Conservation (phyloP, 202 grass and related monocot genomes). For the Schoenoplectus triqueter region DNA sequence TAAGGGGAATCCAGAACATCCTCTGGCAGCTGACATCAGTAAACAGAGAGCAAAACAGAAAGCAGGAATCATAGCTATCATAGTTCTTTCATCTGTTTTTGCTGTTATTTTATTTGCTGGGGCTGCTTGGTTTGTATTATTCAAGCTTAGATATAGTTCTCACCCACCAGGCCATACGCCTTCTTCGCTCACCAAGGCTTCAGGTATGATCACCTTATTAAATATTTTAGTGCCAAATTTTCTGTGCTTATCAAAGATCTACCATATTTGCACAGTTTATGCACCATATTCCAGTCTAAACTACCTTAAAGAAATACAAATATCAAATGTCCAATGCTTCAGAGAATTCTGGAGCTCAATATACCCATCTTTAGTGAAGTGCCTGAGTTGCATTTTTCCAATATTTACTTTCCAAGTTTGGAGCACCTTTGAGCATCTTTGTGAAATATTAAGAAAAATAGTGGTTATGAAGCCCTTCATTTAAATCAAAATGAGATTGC, state of each 20-base stretch:
- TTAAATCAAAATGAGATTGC: neutral
- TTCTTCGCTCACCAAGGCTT: conserved; percentile 51
- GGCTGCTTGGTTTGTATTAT: conserved; percentile 64
- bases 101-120: conserved; percentile 76
- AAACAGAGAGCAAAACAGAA: conserved; percentile 63
- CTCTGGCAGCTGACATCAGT: conserved; percentile 73
- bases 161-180: conserved; percentile 50
- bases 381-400: neutral
- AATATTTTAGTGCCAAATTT: conserved; percentile 22
- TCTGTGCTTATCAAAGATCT: neutral
- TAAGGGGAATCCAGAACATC: conserved; percentile 54
- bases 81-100: conserved; percentile 81
- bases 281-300: neutral
- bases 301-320: neutral
- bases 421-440: conserved; percentile 10
- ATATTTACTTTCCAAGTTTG: neutral
- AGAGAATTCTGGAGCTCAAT: neutral
- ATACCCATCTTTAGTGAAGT: conserved; percentile 4
- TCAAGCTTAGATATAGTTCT: conserved; percentile 58
- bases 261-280: neutral
- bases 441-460: neutral
- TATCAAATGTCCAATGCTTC: neutral
- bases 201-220: conserved; percentile 57
- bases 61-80: conserved; percentile 61
- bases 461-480: neutral